Conservation (phyloP, 208 protist species). For the Crithidia acanthocephali region DNA sequence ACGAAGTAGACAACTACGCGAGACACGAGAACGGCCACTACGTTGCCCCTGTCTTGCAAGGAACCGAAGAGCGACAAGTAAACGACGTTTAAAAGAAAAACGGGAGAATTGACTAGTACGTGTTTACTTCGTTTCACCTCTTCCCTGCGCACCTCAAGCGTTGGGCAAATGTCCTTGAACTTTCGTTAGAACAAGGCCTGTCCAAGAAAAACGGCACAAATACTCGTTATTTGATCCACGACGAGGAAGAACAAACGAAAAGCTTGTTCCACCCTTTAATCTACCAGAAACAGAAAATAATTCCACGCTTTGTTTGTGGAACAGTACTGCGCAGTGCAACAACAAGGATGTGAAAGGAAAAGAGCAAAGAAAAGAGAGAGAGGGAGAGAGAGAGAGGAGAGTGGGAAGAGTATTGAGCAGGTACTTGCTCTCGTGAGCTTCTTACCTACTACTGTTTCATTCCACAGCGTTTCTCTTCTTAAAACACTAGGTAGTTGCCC, state of each 20-base stretch:
- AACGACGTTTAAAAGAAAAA: constrained; percentile 11
- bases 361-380: constrained; percentile 1
- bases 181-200: constrained; percentile 7
- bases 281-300: not conserved
- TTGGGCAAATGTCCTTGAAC: not conserved
- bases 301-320: not conserved
- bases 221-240: no score
- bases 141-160: not conserved
- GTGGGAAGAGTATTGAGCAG: no score
- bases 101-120: not conserved
- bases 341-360: not conserved
- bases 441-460: no score
- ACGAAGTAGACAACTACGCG: no score
- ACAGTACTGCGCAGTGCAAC: not conserved
- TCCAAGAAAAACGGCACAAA: not conserved
- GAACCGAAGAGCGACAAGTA: no score
- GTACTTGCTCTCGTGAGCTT: no score
- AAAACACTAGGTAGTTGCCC: not conserved
- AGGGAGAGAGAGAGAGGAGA: not conserved
- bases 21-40: no score
- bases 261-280: not conserved
- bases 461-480: not conserved
- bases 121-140: not conserved
- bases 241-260: not conserved
- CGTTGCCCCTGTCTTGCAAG: no score